Evolutionary conservation across 192 early-diverging fungal genomes (phyloP), one percentile per base, ranked within the genome.

Genomic region (Coemansia sp.): DNA sequence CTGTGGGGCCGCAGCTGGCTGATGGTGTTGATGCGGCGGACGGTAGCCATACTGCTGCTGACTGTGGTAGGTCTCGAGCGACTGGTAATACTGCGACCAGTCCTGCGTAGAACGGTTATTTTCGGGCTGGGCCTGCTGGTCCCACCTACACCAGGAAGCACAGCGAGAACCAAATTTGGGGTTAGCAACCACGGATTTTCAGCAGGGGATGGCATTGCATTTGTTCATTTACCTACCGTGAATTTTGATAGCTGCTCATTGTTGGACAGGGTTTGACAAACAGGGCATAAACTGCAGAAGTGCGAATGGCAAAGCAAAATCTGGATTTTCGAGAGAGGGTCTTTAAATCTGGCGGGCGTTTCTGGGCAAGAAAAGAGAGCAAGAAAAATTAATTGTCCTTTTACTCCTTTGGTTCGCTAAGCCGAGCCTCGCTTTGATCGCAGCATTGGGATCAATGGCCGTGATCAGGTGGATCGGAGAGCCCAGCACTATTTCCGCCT

Each of bases 71-170:
- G 65, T 25, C 35, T 75, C 72, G 4, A 75, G 43, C 0, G 52
- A 61, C 53, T 75, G 65, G 44, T 75, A 75, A 28, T 75, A 75
- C 27, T 68, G 65, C 19, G 72, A 49, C 72, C 72, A 75, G 56
- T 75, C 60, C 50, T 71, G 61, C 9, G 60, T 50, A 51, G 34
- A 52, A 44, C 28, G 28, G 7, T 38, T 53, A 52, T 19, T 22
- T 11, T 38, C 32, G 29, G 30, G 34, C 47, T 63, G 60, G 9
- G 38, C 15, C 38, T n/a, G n/a, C n/a, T 75, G 72, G 40, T 61
- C 53, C 72, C 72, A 75, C 65, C 72, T 75, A 75, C 19, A 56
- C 14, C 15, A 11, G 17, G n/a, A 39, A 15, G 17, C 7, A 17
- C 36, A 9, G 35, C 57, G 36, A 36, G 20, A 61, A 21, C 10